Base-by-base conservation (phyloP, 495 filamentous ascomycete species). In the Coniosporium apollinis region DNA sequence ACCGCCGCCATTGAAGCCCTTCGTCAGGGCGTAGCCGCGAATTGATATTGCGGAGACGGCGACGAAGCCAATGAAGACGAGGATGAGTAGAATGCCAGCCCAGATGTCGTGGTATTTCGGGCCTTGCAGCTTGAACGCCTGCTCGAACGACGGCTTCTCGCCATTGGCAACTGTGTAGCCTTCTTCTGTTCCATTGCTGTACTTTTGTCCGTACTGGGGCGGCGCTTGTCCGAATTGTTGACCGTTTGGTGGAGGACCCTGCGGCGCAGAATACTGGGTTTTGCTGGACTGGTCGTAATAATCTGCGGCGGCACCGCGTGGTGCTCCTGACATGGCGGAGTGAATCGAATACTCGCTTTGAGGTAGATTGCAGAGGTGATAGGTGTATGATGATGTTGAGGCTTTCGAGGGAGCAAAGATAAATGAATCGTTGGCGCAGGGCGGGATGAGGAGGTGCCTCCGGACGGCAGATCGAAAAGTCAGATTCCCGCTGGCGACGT, bases 21-120 rank as follows among this genome's bases (percentile, higher is more conserved):
- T 74, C 20, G 70, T 70, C 1, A 63, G 54, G 13, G 73, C 62
- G 55, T 92, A 94, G 19, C 76, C 81, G 44, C 80, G 65, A 18
- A 96, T 70, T 2, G 74, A 66, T 7, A 92, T 60, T 1, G 69
- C 86, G 3, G 77, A 83, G 10, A 92, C 72, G 1, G 73, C 82
- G 11, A 70, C 69, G 44, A 81, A 93, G 22, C 84, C 85, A 3
- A 72, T 59, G 48, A 77, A 80, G 3, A 78, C 74, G 6, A 69
- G 53, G 35, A 92, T 61, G 46, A 94, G 72, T 46, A 93, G 56
- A 31, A 91, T 57, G 13, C 76, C 82, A 3, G 84, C 84, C 85
- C 84, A 93, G 4, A 83, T 35, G 47, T 94, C 86, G 46, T 94
- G 79, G 52, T 65, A 93, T 48, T 89, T 91, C 9, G 85, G 85